phyloP scores from a whole-genome alignment of 2,329 filamentous ascomycete genomes.

The Venturiaceae sp. region DNA sequence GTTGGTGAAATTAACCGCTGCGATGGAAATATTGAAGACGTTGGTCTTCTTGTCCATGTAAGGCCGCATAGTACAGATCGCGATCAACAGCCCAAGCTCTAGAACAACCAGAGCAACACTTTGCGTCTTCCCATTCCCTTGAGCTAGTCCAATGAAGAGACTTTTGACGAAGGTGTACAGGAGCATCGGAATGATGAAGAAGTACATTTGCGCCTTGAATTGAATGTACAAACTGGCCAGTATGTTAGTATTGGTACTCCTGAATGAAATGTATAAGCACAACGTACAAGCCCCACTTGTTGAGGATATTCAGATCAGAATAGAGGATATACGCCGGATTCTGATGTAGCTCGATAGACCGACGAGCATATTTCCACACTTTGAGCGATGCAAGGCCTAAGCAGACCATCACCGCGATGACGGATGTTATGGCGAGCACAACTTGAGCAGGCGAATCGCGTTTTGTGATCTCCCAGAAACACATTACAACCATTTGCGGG shows the following conservation, averaged over 20 bases:
- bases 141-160: slow-evolving; percentile 77
- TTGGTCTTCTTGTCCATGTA: slow-evolving; percentile 99
- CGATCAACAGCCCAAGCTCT: slow-evolving; percentile 69
- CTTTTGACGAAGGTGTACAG: slow-evolving; percentile 76
- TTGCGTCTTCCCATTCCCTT: slow-evolving; percentile 61
- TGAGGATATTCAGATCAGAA: slow-evolving; percentile 81
- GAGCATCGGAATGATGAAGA: slow-evolving; percentile 78
- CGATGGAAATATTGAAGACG: slow-evolving; percentile 89
- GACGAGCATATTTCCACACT: slow-evolving; percentile 79
- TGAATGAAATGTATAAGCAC: too few species aligned
- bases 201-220: slow-evolving; percentile 91
- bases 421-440: slow-evolving; percentile 79
- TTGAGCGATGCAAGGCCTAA: slow-evolving; percentile 82
- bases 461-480: slow-evolving; percentile 85
- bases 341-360: slow-evolving; percentile 83
- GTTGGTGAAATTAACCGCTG: slow-evolving; percentile 82
- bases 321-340: slow-evolving; percentile 96
- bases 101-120: slow-evolving; percentile 75
- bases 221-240: slow-evolving; percentile 71
- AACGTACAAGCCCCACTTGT: slow-evolving; percentile 79
- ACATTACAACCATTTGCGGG: slow-evolving; percentile 81
- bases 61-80: slow-evolving; percentile 68
- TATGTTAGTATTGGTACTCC: not conserved
- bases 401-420: slow-evolving; percentile 67
- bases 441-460: slow-evolving; percentile 78